These are phyloP conservation scores for Rugosomyces carneus DNA, from an alignment of 1,284 basidiomycete genomes.

Conservation along the genomic window DNA sequence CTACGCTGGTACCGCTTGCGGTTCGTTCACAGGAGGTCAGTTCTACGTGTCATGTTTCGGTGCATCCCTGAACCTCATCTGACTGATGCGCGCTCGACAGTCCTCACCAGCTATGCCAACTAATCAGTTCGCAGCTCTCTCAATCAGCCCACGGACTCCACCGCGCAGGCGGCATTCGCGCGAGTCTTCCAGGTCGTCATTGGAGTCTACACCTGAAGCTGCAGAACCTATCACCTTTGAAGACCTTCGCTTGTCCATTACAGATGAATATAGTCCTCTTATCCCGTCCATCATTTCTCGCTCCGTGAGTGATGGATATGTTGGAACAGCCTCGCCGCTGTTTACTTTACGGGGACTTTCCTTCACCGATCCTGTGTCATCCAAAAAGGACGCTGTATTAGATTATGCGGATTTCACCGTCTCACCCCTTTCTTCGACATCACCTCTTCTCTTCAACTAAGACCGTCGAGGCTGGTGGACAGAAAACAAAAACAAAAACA, in stretches of 20 bases:
- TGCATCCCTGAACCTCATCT: conserved; percentile 12
- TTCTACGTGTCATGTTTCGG: conserved; percentile 5
- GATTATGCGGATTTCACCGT: conserved; percentile 46
- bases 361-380: conserved; percentile 29
- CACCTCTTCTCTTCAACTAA: conserved; percentile 42
- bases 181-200: conserved; percentile 46
- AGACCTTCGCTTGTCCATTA: conserved; percentile 31
- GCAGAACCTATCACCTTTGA: conserved; percentile 35
- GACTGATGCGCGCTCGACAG: conserved; percentile 15
- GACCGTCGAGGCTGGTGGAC: not conserved
- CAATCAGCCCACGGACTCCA: conserved; percentile 46
- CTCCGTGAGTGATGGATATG: conserved; percentile 9
- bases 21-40: conserved; percentile 17
- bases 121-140: conserved; percentile 43
- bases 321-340: conserved; percentile 22
- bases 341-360: conserved; percentile 31
- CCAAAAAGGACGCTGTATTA: conserved; percentile 22
- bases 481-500: not conserved
- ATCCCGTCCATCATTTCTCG: conserved; percentile 17
- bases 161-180: conserved; percentile 34
- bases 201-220: conserved; percentile 53
- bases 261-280: conserved; percentile 25
- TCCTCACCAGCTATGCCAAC: conserved; percentile 30
- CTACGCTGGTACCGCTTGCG: conserved; percentile 15
- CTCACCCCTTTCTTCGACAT: conserved; percentile 42